These are phyloP conservation scores for Chaetomiaceae sp. DNA, from an alignment of 2,329 filamentous ascomycete genomes.

Conservation along the genomic window DNA sequence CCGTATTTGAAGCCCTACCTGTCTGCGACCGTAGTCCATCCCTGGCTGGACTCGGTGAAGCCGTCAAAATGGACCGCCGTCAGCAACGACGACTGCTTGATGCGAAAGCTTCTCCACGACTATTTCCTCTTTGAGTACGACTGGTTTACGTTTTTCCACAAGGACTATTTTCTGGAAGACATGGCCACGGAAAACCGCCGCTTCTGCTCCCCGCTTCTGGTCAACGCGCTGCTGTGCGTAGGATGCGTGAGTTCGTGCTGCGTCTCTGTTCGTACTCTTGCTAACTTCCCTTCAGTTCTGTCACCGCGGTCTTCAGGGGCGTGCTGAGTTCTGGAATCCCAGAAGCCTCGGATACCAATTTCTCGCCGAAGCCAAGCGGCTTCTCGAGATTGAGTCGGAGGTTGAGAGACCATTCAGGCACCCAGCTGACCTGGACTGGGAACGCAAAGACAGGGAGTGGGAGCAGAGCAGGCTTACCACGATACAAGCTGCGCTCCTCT, in stretches of 20 bases:
- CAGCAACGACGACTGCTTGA: slow-evolving; percentile 33
- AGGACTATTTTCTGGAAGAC: slow-evolving; percentile 39
- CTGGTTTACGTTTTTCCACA: slow-evolving; percentile 36
- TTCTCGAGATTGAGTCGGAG: slow-evolving; percentile 32
- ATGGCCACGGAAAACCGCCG: slow-evolving; percentile 30
- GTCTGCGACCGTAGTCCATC: slow-evolving; percentile 34
- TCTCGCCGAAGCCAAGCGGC: slow-evolving; percentile 34
- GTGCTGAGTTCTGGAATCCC: slow-evolving; percentile 35
- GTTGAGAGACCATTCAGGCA: slow-evolving; percentile 9
- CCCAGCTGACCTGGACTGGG: slow-evolving; percentile 19
- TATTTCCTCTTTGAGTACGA: slow-evolving; percentile 50
- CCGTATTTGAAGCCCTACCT: slow-evolving; percentile 37
- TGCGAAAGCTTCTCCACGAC: slow-evolving; percentile 59
- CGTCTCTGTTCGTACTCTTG: not conserved
- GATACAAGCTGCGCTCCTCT: slow-evolving; percentile 34
- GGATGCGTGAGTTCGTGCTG: slow-evolving; percentile 32
- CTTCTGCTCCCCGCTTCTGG: slow-evolving; percentile 39
- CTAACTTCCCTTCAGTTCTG: slow-evolving; percentile 27
- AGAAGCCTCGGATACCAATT: slow-evolving; percentile 34
- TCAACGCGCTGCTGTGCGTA: slow-evolving; percentile 36
- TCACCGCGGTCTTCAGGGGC: slow-evolving; percentile 27
- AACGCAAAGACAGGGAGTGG: slow-evolving; percentile 22
- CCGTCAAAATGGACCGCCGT: slow-evolving; percentile 37
- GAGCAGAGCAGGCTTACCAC: slow-evolving; percentile 29
- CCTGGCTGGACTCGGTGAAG: slow-evolving; percentile 29